Evolutionary conservation across 371 early-diverging fungal genomes (phyloP), one percentile per base, ranked within the genome.

Genomic region (Amoeboradix gromovi): DNA sequence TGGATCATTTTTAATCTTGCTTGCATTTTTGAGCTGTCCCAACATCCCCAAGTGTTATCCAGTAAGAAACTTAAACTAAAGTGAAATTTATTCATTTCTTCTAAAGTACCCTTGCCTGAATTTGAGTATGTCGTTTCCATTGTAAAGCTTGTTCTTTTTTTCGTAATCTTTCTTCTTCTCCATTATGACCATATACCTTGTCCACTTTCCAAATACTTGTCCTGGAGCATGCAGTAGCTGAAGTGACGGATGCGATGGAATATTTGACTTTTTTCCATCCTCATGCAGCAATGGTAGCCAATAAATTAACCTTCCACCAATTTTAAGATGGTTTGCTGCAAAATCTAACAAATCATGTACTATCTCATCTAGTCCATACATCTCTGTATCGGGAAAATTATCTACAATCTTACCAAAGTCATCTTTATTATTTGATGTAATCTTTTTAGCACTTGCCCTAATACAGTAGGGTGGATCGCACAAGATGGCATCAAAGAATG

Each of bases 381-480:
- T 87, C 28, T 86, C 83, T 1, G 91, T 92, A 27, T 87, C 87
- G 1, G 97, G 97, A 71, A 87, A 87, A 66, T 74, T 29, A 12
- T 5, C 28, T 16, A 28, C 29, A 27, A 27, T 16, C 17, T 29
- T 28, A 16, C 27, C 67, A 16, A 27, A 17, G 27, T 28, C 27
- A 16, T 67, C 29, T 5, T 17, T 17, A 16, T 5, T 27, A 27
- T 27, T 67, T 68, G 85, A 77, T 30, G 92, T 91, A 28, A 94
- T 79, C 31, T 84, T 89, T 75, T 91, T 92, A 17, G 97, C 95
- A 16, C 94, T 94, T 0, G 94, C 95, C 66, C 97, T 86, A 5
- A 97, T 94, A 73, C 97, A 94, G 75, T 96, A 94, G 22, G 97
- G 97, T n/a, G 80, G 94, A 73, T 82, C 82, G 31, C 92, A 74